A percentile compares a stretch with the other conserved stretches of the same genome.
Evolutionary conservation across 2,329 filamentous ascomycete genomes (phyloP).

Genomic region (Stagonosporopsis vannaccii): DNA sequence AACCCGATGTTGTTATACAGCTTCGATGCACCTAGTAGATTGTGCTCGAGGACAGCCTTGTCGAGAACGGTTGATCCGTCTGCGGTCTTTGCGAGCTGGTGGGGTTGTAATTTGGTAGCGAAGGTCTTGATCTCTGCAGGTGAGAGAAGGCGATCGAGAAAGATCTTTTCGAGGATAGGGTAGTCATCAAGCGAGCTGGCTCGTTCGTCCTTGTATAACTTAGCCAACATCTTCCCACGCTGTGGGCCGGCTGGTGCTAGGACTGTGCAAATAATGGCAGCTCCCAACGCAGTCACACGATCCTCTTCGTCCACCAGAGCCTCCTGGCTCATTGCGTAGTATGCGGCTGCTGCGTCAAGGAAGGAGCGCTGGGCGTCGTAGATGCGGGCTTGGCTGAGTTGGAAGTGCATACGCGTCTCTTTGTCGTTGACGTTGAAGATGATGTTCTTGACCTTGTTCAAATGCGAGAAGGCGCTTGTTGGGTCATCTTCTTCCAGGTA

Average conservation of each 20-base stretch:
- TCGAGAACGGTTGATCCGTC: conserved; percentile 93
- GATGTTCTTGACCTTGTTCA: conserved; percentile 95
- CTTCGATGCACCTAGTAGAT: conserved; percentile 81
- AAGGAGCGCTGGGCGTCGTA: conserved; percentile 90
- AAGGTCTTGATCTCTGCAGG: conserved; percentile 87
- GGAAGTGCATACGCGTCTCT: conserved; percentile 81
- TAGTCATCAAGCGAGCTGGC: conserved; percentile 78
- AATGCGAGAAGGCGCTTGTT: conserved; percentile 80
- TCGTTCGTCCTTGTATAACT: conserved; percentile 93
- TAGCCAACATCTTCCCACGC: conserved; percentile 78
- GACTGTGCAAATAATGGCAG: conserved; percentile 90
- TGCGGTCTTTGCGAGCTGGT: conserved; percentile 87
- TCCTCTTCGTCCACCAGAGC: conserved; percentile 84
- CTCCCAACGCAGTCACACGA: conserved; percentile 80
- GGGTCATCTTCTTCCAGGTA: conserved; percentile 95
- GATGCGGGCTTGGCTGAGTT: conserved; percentile 90
- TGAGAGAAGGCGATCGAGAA: conserved; percentile 83
- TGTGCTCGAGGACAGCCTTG: conserved; percentile 95
- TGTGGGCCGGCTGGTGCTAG: conserved; percentile 89
- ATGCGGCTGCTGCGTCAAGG: conserved; percentile 83
- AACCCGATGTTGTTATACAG: conserved; percentile 61
- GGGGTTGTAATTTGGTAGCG: conserved; percentile 77
- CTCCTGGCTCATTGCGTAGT: conserved; percentile 85
- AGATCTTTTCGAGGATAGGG: conserved; percentile 95
- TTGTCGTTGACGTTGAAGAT: conserved; percentile 80